Conservation (phyloP, 345 rosid genomes). For the Murraya koenigii region DNA sequence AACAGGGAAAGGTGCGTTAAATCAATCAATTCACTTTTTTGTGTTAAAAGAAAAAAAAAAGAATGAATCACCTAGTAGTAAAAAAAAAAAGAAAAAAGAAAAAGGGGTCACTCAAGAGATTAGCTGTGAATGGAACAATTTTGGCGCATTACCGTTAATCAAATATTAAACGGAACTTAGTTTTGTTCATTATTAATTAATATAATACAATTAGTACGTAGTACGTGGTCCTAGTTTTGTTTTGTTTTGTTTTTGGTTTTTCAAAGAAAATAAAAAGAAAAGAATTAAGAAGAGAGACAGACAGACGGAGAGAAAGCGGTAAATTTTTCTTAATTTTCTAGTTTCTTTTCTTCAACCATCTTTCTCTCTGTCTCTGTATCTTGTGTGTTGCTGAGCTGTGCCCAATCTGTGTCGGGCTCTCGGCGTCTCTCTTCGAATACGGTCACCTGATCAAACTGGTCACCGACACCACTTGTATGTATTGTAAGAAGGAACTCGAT, state of each 20-base stretch:
- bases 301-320: too few species aligned
- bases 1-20: neutral
- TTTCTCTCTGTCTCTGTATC: neutral
- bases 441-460: too few species aligned
- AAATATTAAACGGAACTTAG: neutral
- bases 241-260: too few species aligned
- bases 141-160: neutral
- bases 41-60: too few species aligned
- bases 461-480: neutral
- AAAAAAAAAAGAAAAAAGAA: too few species aligned
- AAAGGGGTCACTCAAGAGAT: neutral
- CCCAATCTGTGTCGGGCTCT: neutral
- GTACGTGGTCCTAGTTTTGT: neutral
- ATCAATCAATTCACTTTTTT: neutral
- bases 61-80: neutral
- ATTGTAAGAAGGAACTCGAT: neutral
- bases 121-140: neutral
- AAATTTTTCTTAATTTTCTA: too few species aligned
- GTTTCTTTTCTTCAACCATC: too few species aligned
- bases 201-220: neutral
- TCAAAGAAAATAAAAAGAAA: too few species aligned
- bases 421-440: constrained; percentile 1
- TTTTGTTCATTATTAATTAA: neutral
- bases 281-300: too few species aligned
- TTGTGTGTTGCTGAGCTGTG: constrained; percentile 4